Conservation (phyloP, 164 flowering plant species). For the Taxillus chinensis region DNA sequence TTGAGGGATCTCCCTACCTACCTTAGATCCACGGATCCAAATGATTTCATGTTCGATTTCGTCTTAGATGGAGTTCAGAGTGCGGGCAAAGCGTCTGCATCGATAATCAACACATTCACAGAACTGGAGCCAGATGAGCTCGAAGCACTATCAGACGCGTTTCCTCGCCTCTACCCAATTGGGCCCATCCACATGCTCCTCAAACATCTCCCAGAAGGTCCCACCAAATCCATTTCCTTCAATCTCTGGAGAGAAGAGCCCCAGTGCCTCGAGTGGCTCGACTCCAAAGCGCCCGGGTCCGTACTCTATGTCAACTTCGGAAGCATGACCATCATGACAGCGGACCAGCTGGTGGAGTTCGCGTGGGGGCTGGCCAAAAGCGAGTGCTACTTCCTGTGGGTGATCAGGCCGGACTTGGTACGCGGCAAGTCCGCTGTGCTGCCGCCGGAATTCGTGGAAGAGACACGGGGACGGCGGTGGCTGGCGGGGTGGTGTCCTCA, state of each 20-base stretch:
- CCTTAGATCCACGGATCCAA: conserved; percentile 23
- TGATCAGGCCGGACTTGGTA: conserved; percentile 40
- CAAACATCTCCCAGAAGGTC: conserved; percentile 6
- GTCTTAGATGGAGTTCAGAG: conserved; percentile 2
- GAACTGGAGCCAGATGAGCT: conserved; percentile 27
- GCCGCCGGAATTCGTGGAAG: conserved; percentile 19
- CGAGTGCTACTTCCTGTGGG: conserved; percentile 31
- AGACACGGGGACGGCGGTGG: conserved; percentile 21
- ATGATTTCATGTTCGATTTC: conserved; percentile 21
- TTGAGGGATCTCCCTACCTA: conserved; percentile 30
- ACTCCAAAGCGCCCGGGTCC: conserved; percentile 21
- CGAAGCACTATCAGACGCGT: conserved; percentile 15
- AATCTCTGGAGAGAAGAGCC: conserved; percentile 44
- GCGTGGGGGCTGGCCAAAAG: conserved; percentile 52
- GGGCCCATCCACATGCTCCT: conserved; percentile 28
- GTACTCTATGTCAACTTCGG: conserved; percentile 49
- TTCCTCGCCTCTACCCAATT: conserved; percentile 16
- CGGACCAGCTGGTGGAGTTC: conserved; percentile 29
- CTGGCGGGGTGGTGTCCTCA: conserved; percentile 40
- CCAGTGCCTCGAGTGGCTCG: conserved; percentile 32
- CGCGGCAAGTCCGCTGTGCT: conserved; percentile 20
- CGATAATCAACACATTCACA: conserved; percentile 33
- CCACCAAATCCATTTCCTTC: conserved; percentile 13
- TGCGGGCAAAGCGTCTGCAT: conserved; percentile 14
- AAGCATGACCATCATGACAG: conserved; percentile 28